phyloP scores from a whole-genome alignment of 768 basidiomycete genomes.

The Naganishia antarctica region DNA sequence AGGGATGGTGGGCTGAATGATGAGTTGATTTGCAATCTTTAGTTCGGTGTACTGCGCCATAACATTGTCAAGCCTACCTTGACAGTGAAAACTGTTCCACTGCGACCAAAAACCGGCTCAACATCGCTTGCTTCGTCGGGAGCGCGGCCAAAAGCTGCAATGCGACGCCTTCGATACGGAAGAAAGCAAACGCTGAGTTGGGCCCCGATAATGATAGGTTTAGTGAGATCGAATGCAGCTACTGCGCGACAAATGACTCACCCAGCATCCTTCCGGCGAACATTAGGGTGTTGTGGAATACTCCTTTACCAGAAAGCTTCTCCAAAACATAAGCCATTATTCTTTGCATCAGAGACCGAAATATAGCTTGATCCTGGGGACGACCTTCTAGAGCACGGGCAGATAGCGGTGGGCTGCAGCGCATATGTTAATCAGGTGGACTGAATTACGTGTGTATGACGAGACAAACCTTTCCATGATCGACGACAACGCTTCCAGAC shows the following conservation, averaged over 20 bases:
- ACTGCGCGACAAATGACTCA: conserved; percentile 27
- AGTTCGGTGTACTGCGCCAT: too few relatives aligned
- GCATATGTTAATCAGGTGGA: neutral
- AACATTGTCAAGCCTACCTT: too few relatives aligned
- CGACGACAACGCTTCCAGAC: conserved; percentile 50
- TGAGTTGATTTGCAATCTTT: neutral
- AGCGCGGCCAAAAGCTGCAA: conserved; percentile 51
- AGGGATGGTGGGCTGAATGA: neutral
- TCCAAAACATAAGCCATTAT: conserved; percentile 51
- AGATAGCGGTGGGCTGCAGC: conserved; percentile 46
- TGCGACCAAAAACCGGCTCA: conserved; percentile 45
- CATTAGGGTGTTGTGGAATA: conserved; percentile 53
- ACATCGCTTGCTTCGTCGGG: conserved; percentile 47
- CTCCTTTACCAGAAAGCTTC: conserved; percentile 52
- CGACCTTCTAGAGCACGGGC: conserved; percentile 40
- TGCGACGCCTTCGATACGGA: conserved; percentile 52
- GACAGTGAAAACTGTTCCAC: conserved; percentile 9
- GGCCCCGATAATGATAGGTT: neutral
- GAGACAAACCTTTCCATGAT: conserved; percentile 50
- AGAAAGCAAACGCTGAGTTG: conserved; percentile 52
- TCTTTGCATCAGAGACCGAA: conserved; percentile 45
- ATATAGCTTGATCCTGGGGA: conserved; percentile 36
- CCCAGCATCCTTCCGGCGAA: conserved; percentile 52
- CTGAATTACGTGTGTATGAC: too few relatives aligned
- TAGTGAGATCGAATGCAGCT: too few relatives aligned